Conservation (phyloP, 2,329 filamentous ascomycete genomes). For the Elsinoe perseae region DNA sequence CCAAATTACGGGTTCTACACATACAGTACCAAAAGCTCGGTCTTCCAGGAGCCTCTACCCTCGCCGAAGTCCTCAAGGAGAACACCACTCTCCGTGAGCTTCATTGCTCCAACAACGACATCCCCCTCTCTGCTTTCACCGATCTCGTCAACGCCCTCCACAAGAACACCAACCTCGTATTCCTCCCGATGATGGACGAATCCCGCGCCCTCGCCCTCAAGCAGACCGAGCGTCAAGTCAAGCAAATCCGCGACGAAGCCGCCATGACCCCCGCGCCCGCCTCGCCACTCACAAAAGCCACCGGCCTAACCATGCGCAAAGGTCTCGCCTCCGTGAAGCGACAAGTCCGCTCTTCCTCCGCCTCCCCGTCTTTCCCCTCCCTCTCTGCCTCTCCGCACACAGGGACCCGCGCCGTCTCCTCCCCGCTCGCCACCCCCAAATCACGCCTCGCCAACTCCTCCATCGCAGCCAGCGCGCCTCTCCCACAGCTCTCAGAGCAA, state of each 20-base stretch:
- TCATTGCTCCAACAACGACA: slow-evolving; percentile 64
- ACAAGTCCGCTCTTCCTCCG: slow-evolving; percentile 25
- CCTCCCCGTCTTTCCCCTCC: slow-evolving; percentile 26
- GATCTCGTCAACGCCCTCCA: slow-evolving; percentile 62
- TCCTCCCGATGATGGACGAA: slow-evolving; percentile 55
- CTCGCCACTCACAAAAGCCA: slow-evolving; percentile 20
- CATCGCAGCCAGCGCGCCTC: slow-evolving; percentile 22
- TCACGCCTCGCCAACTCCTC: slow-evolving; percentile 19
- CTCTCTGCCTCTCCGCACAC: slow-evolving; percentile 3
- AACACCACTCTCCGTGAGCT: slow-evolving; percentile 58
- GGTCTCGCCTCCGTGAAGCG: slow-evolving; percentile 29
- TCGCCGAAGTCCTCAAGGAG: slow-evolving; percentile 59
- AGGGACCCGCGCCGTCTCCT: slow-evolving; percentile 1
- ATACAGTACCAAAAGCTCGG: slow-evolving; percentile 64
- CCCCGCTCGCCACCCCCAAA: slow-evolving; percentile 18
- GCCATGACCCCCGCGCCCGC: slow-evolving; percentile 20
- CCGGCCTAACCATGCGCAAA: slow-evolving; percentile 23
- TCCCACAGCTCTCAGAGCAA: slow-evolving; percentile 36
- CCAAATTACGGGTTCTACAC: slow-evolving; percentile 51
- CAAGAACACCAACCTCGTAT: slow-evolving; percentile 54
- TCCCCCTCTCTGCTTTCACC: slow-evolving; percentile 62
- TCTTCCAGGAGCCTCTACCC: slow-evolving; percentile 59
- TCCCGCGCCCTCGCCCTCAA: slow-evolving; percentile 56
- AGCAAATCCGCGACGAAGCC: slow-evolving; percentile 41
- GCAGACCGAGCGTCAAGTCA: slow-evolving; percentile 49